Evolutionary conservation across 1,139 yeast species (phyloP).

Genomic region (Petasospora fabianii): DNA sequence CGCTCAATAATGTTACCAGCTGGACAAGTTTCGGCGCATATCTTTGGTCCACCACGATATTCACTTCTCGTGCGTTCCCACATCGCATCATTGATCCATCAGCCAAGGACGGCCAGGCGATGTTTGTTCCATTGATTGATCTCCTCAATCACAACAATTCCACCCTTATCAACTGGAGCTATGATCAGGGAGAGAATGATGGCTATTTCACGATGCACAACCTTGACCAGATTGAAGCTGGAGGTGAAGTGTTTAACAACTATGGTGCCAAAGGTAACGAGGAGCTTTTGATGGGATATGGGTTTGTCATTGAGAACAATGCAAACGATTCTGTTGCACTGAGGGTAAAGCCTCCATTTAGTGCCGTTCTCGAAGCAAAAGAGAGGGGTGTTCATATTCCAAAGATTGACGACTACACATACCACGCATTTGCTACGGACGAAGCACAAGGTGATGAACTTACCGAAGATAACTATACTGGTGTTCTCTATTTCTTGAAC

Average conservation of each 20-base stretch:
- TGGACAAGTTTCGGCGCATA: conserved; percentile 61
- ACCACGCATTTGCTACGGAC: conserved; percentile 32
- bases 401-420: conserved; percentile 34
- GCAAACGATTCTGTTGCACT: conserved; percentile 59
- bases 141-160: conserved; percentile 60
- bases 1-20: conserved; percentile 4
- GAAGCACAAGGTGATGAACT: conserved; percentile 8
- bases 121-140: conserved; percentile 70
- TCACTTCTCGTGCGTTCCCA: conserved; percentile 73
- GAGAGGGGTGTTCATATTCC: conserved; percentile 25
- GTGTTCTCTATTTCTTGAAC: conserved; percentile 24
- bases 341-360: conserved; percentile 35
- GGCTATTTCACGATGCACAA: conserved; percentile 21
- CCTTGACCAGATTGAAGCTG: conserved; percentile 27
- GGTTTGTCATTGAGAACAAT: conserved; percentile 56
- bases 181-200: conserved; percentile 10
- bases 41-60: conserved; percentile 62
- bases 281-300: conserved; percentile 55
- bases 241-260: conserved; percentile 64
- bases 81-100: conserved; percentile 37
- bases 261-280: conserved; percentile 87
- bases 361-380: conserved; percentile 22
- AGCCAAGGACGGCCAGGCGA: conserved; percentile 43
- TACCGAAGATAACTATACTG: conserved; percentile 15
- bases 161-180: conserved; percentile 58